Base-by-base conservation (phyloP, 495 filamentous ascomycete genomes). In the Filosporella fistucella region DNA sequence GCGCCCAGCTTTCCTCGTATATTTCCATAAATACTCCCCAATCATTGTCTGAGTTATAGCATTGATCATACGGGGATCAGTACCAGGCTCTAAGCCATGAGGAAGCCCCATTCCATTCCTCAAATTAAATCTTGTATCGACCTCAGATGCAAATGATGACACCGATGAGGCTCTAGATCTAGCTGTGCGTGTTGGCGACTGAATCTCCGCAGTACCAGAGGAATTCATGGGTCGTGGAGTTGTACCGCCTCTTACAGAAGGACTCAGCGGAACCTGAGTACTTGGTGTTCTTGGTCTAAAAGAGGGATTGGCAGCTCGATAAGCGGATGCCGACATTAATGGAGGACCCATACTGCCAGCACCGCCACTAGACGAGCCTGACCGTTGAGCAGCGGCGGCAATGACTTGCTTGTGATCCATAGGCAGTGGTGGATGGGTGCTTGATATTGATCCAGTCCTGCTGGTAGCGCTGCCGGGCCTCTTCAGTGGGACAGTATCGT, bases 11-110 rank as follows among this genome's bases (percentile, higher is more conserved):
- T 88, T 94, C 51, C 94, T 84, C 1, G 91, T 97, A 65, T 98
- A 98, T 61, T 98, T 98, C 93, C 93, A 98, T 13, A 97, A 77
- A 64, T 90, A 96, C 60, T 98, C 93, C 43, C 93, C 93, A 60
- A 97, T 97, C 93, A 98, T 98, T 10, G 93, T 98, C 66, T 98
- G 93, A 5, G 94, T 97, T 52, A 98, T 96, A 35, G 93, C 93
- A 71, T 97, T 91, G 48, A 98, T 97, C 89, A 98, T 97, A 51
- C 93, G 84, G 42, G 93, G 91, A 65, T 98, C 93, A 0, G 90
- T 95, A 28, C 74, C 75, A 25, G 75, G 63, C 2, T 77, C 74
- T 32, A 85, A 66, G 24, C 78, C 82, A 11, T 80, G 70, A 12
- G 80, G 66, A 45, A 83, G 74, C 14, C 76, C 69, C 35, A 75